Evolutionary conservation across 192 early-diverging fungal genomes (phyloP).

Genomic region (Coemansia sp.): DNA sequence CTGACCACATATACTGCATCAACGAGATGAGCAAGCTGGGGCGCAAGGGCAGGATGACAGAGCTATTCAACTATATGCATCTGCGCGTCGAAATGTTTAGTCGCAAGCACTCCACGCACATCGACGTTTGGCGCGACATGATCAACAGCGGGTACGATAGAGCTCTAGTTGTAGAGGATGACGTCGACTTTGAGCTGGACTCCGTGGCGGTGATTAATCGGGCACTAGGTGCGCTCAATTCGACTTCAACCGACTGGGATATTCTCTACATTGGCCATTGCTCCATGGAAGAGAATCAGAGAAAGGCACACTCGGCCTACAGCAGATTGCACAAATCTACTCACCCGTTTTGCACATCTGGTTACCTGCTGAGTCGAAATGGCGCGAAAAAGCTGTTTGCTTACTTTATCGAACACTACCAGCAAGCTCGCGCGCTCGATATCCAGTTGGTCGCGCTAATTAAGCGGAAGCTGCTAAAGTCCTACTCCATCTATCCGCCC

Average conservation of each 20-base stretch:
- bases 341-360: constrained; percentile 56
- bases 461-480: constrained; percentile 32
- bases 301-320: not conserved
- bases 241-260: constrained; percentile 36
- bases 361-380: constrained; percentile 43
- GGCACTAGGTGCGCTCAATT: constrained; percentile 18
- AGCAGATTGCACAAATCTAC: constrained; percentile 23
- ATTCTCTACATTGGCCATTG: constrained; percentile 58
- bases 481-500: constrained; percentile 47
- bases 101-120: constrained; percentile 24
- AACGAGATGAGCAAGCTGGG: constrained; percentile 28
- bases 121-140: constrained; percentile 53
- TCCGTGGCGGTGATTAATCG: constrained; percentile 18
- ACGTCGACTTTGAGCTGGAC: constrained; percentile 56
- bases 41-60: constrained; percentile 40
- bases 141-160: constrained; percentile 36
- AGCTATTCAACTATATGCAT: constrained; percentile 42
- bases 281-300: constrained; percentile 44
- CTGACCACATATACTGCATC: constrained; percentile 55
- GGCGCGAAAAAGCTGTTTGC: constrained; percentile 55
- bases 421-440: constrained; percentile 35
- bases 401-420: constrained; percentile 34
- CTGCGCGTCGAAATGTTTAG: constrained; percentile 35
- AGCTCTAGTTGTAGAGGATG: constrained; percentile 56
- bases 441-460: constrained; percentile 48